These are phyloP conservation scores for Silene latifolia DNA, from an alignment of 148 eudicot genomes.

Conservation along the genomic window DNA sequence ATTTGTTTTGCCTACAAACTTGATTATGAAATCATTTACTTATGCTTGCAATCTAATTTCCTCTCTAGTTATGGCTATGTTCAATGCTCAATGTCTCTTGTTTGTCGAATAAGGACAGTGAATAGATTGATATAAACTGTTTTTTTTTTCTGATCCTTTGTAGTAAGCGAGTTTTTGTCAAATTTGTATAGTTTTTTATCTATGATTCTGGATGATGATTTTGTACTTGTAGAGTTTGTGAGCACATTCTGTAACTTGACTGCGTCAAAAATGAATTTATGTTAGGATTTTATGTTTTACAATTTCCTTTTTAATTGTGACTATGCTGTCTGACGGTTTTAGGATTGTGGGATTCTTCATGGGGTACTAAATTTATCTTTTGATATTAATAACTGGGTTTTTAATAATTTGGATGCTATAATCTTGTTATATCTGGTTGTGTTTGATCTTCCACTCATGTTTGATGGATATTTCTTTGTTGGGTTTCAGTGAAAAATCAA, in stretches of 20 bases:
- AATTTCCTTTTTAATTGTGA: neutral
- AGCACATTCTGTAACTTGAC: too few species aligned
- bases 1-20: neutral
- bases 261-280: neutral
- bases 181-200: neutral
- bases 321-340: neutral
- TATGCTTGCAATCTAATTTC: neutral
- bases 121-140: too few species aligned
- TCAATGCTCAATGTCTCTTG: neutral
- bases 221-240: too few species aligned
- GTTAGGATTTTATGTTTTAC: neutral
- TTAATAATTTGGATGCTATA: neutral
- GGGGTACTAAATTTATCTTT: neutral
- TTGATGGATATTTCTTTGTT: constrained; percentile 1
- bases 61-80: neutral
- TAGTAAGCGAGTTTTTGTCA: neutral
- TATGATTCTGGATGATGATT: neutral
- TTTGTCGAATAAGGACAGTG: too few species aligned
- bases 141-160: too few species aligned
- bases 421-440: neutral
- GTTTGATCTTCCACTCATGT: constrained; percentile 11
- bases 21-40: neutral
- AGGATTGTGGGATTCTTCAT: neutral
- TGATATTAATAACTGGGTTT: neutral
- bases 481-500: constrained; percentile 10